Evolutionary conservation across 371 early-diverging fungal genomes (phyloP), one percentile per base, ranked within the genome.

Genomic region (Apophysomyces trapeziformis): DNA sequence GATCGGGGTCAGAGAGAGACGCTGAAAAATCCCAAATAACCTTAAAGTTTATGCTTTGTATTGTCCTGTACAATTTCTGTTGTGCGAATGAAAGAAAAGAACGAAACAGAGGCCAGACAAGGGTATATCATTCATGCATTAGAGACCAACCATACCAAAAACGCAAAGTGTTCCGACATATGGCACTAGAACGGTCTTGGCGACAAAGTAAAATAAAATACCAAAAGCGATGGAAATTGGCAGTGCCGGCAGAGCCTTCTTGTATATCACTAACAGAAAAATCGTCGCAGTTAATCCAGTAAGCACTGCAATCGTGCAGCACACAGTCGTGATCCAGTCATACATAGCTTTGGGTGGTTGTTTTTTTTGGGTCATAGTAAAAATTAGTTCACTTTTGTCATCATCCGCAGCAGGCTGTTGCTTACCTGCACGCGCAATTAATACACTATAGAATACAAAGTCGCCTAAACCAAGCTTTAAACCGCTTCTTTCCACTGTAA

Each of bases 181-280:
- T 3, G 91, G 91, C 12, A 89, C 88, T 1, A 91, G 70, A 9
- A 88, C 83, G 36, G 80, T 74, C 41, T 82, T 83, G 7, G 87
- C 82, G 4, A 85, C 88, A 76, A 93, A 91, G 69, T 91, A 95
- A 68, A 92, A 93, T 39, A 94, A 61, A 54, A 95, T 85, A 16
- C 95, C 95, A 78, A 95, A 92, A 18, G 92, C 91, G 69, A 95
- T 95, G 9, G 91, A 90, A 26, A 95, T 93, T 0, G 95, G 95
- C 35, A 95, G 74, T 7, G 95, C 95, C 1, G 95, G 95, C 4
- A 95, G 76, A 6, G 95, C 93, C 67, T 92, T 92, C 45, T 88
- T 87, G 67, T 87, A 91, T 26, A 94, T 87, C 0, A 90, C 94
- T 56, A 95, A 75, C 58, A 95, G 73, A 74, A 93, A 94, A 60